Evolutionary conservation across 441 rosid species (phyloP).

Genomic region (Lepidium campestre): DNA sequence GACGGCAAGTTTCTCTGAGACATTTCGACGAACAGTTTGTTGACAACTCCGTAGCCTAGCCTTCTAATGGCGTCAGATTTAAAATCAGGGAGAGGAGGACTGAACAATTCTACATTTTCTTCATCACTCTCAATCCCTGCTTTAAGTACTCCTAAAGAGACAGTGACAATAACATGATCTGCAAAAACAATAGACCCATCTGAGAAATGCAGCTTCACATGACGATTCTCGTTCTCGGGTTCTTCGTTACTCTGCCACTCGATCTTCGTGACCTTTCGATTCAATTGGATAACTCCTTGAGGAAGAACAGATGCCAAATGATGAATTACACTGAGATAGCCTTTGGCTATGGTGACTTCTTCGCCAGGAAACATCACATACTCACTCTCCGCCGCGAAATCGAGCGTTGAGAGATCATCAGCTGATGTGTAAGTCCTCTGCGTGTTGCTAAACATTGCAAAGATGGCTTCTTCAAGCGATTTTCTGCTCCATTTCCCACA

Average conservation of each 20-base stretch:
- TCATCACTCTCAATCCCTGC: conserved; percentile 41
- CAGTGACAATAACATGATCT: conserved; percentile 90
- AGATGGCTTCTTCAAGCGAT: conserved; percentile 66
- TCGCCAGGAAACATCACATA: conserved; percentile 89
- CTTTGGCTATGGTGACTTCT: conserved; percentile 94
- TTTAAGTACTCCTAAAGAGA: conserved; percentile 86
- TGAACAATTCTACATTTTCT: conserved; percentile 52
- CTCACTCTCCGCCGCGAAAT: conserved; percentile 84
- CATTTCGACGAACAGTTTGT: conserved; percentile 63
- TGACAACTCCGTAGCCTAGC: conserved; percentile 86
- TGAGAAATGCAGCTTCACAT: conserved; percentile 71
- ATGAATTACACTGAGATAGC: conserved; percentile 64
- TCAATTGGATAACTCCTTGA: conserved; percentile 57
- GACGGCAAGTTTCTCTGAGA: conserved; percentile 49
- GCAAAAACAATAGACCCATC: conserved; percentile 75
- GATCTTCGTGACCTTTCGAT: conserved; percentile 58
- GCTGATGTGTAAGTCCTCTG: conserved; percentile 94
- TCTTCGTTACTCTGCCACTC: conserved; percentile 59
- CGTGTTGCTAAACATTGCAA: conserved; percentile 61
- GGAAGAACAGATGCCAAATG: conserved; percentile 81
- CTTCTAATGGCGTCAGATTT: conserved; percentile 76
- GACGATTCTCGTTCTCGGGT: conserved; percentile 35
- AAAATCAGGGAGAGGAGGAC: conserved; percentile 70
- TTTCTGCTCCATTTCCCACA: conserved; percentile 47
- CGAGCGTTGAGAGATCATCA: conserved; percentile 64